Evolutionary conservation across 129 eudicot species (phyloP).

Genomic region (Lonicera japonica): DNA sequence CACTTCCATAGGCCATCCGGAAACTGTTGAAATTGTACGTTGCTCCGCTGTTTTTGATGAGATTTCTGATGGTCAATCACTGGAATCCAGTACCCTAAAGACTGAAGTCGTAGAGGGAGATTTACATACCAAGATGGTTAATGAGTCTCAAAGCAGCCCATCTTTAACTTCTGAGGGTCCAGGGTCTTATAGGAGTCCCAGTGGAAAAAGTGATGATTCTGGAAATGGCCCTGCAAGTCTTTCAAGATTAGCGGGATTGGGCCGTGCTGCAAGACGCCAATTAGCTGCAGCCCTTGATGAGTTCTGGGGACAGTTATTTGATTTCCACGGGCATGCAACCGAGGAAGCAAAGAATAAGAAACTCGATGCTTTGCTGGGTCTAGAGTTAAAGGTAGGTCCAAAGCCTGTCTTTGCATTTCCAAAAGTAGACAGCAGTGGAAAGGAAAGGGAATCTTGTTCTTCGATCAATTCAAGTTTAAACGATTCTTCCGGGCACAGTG

Average conservation of each 20-base stretch:
- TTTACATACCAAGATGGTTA: slow-evolving; percentile 32
- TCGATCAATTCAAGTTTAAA: slow-evolving; percentile 26
- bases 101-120: slow-evolving; percentile 43
- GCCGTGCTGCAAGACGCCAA: not conserved
- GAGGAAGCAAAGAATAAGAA: slow-evolving; percentile 69
- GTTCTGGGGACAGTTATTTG: slow-evolving; percentile 90
- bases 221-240: not conserved
- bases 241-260: not conserved
- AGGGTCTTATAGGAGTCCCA: slow-evolving; percentile 49
- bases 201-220: too few relatives aligned
- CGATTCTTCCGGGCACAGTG: slow-evolving; percentile 34
- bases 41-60: slow-evolving; percentile 9
- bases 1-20: too few relatives aligned
- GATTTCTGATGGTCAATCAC: slow-evolving; percentile 21
- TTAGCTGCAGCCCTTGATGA: slow-evolving; percentile 19
- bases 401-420: slow-evolving; percentile 28
- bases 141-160: slow-evolving; percentile 35
- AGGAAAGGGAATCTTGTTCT: slow-evolving; percentile 32
- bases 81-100: slow-evolving; percentile 8
- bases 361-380: slow-evolving; percentile 61
- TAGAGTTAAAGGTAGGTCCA: slow-evolving; percentile 36
- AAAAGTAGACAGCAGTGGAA: slow-evolving; percentile 33
- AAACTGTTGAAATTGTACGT: not conserved
- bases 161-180: slow-evolving; percentile 54
- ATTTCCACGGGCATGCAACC: slow-evolving; percentile 82